Conservation (phyloP, 176 grass and related monocot species). For the Hordeum vulgare region DNA sequence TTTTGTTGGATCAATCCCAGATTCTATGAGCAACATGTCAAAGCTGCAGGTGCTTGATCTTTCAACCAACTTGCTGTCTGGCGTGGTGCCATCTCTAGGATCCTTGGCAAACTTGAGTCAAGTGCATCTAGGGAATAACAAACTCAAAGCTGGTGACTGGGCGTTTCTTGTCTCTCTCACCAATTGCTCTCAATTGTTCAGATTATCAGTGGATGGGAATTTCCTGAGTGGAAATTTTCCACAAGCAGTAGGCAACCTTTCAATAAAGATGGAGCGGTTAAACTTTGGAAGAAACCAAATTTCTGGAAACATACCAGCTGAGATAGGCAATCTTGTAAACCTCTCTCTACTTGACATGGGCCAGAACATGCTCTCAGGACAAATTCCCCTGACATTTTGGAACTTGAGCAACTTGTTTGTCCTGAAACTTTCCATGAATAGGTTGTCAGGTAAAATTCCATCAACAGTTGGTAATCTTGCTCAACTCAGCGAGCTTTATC, state of each 20-base stretch:
- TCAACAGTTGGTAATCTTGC: conserved; percentile 25
- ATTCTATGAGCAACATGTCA: conserved; percentile 7
- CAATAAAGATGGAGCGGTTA: neutral
- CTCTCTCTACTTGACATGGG: conserved; percentile 31
- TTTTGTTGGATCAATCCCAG: neutral
- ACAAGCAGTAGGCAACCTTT: conserved; percentile 16
- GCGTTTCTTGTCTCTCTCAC: conserved; percentile 3
- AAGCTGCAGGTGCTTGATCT: conserved; percentile 15
- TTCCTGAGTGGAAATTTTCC: conserved; percentile 15
- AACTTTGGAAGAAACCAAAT: conserved; percentile 25
- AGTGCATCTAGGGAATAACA: conserved; percentile 3
- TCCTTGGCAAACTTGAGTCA: neutral
- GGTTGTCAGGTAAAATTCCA: conserved; percentile 43
- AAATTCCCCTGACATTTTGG: conserved; percentile 40
- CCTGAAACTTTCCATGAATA: conserved; percentile 38
- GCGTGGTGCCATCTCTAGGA: conserved; percentile 3
- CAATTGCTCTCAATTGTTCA: conserved; percentile 12
- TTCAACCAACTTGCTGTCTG: neutral
- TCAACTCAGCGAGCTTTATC: conserved; percentile 23
- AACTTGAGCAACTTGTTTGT: conserved; percentile 20
- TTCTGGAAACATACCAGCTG: conserved; percentile 14
- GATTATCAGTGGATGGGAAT: neutral
- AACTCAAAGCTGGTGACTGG: neutral
- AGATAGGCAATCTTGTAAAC: conserved; percentile 30
- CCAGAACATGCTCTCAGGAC: conserved; percentile 42